Evolutionary conservation across 257 asterid species (phyloP).

Genomic region (Paraleonurus japonicus): DNA sequence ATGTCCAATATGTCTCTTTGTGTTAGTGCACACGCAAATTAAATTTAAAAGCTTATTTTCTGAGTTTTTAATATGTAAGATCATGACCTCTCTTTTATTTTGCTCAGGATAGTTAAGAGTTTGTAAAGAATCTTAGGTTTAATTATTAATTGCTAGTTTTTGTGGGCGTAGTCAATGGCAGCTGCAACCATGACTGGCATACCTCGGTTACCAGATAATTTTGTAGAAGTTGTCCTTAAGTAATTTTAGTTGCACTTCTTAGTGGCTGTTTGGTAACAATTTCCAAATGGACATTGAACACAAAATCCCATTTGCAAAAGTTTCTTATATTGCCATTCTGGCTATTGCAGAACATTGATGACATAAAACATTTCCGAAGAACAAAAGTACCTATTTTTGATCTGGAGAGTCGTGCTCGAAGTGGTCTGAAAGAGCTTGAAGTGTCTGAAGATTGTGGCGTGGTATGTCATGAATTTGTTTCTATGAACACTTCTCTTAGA

Average conservation of each 20-base stretch:
- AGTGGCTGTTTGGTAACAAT: not conserved
- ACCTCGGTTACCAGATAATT: not conserved
- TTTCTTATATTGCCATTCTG: constrained; percentile 10
- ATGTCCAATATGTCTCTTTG: not conserved
- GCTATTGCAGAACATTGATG: constrained; percentile 74
- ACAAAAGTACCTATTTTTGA: constrained; percentile 90
- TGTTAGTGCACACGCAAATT: constrained; percentile 1
- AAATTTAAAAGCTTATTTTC: not conserved
- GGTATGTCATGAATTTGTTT: constrained; percentile 44
- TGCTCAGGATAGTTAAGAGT: constrained; percentile 2
- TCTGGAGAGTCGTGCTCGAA: constrained; percentile 83
- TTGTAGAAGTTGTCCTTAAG: not conserved
- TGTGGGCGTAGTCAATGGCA: not conserved
- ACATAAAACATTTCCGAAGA: constrained; percentile 66
- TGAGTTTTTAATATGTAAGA: not conserved
- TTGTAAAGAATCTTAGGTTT: not conserved
- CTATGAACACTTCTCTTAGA: not conserved
- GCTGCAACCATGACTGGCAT: not conserved
- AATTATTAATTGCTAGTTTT: not conserved
- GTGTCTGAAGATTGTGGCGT: constrained; percentile 99
- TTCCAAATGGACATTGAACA: not conserved
- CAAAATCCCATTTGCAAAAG: not conserved
- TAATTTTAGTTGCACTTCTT: not conserved
- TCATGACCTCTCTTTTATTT: not conserved
- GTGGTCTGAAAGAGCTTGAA: constrained; percentile 90